Conservation (phyloP, 179 eudicot species). For the Corrigiola litoralis region DNA sequence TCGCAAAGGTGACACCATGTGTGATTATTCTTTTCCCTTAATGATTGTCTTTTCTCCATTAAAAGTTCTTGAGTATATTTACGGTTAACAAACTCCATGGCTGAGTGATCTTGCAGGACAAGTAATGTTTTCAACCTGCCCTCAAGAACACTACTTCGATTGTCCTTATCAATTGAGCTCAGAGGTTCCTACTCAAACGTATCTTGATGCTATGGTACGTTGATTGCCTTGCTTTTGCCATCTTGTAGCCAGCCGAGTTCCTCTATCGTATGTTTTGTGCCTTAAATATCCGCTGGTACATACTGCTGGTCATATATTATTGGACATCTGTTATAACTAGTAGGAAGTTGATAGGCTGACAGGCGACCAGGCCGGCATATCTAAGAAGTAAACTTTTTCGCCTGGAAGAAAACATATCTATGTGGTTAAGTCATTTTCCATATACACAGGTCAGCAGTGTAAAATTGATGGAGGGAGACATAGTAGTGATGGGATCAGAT, state of each 20-base stretch:
- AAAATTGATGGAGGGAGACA: slow-evolving; percentile 62
- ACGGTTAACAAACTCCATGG: background rate
- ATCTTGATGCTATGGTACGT: slow-evolving; percentile 73
- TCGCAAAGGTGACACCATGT: slow-evolving; percentile 57
- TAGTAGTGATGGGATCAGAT: slow-evolving; percentile 82
- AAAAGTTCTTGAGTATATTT: background rate
- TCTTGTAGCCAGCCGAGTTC: background rate
- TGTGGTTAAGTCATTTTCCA: background rate
- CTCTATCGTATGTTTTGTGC: background rate
- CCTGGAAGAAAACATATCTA: no score
- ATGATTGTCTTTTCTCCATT: background rate
- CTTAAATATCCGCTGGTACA: background rate
- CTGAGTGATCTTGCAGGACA: slow-evolving; percentile 54
- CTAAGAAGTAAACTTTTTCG: no score
- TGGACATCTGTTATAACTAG: no score
- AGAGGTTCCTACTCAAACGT: slow-evolving; percentile 67
- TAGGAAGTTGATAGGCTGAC: no score
- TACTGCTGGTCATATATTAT: no score
- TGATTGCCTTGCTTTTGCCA: background rate
- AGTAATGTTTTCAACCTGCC: slow-evolving; percentile 62
- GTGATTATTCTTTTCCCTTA: background rate
- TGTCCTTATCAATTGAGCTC: slow-evolving; percentile 96
- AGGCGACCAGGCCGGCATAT: no score
- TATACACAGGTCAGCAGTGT: slow-evolving; percentile 60
- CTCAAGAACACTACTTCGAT: slow-evolving; percentile 92